Conservation (phyloP, 2,329 filamentous ascomycete species). For the Clarireedia hainanense region DNA sequence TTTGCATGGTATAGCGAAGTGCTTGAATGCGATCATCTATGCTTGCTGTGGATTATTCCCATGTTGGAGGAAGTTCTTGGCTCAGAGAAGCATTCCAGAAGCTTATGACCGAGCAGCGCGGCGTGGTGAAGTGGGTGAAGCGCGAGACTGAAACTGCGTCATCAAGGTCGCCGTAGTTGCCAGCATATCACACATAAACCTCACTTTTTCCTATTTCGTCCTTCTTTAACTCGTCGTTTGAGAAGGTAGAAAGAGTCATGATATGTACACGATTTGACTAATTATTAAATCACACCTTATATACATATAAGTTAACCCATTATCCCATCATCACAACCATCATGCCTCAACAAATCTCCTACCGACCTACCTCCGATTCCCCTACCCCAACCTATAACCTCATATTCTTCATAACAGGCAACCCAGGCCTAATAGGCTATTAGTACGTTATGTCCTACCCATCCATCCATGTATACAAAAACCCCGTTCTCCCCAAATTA, state of each 20-base stretch:
- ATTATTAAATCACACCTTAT: too few species aligned
- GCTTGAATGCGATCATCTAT: too few species aligned
- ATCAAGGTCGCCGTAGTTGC: neutral
- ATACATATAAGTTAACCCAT: neutral
- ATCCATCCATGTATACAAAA: too few species aligned
- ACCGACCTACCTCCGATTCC: conserved; percentile 12
- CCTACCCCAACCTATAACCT: conserved; percentile 32
- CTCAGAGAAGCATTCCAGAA: too few species aligned
- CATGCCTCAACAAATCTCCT: conserved; percentile 15
- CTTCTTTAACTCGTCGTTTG: neutral
- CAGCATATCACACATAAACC: neutral
- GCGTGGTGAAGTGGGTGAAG: neutral
- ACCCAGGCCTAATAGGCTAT: conserved; percentile 68
- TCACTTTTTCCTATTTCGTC: neutral
- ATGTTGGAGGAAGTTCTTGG: neutral
- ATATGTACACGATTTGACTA: too few species aligned
- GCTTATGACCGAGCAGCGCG: neutral
- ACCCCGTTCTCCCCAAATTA: neutral
- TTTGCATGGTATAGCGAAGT: too few species aligned
- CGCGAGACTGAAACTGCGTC: neutral
- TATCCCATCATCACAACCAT: neutral
- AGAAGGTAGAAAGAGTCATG: too few species aligned
- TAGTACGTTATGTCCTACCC: conserved; percentile 37
- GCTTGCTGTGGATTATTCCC: too few species aligned
- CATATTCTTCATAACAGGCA: conserved; percentile 68